phyloP scores from a whole-genome alignment of 2,329 filamentous ascomycete species.

The Monilinia vaccinii-corymbosi region DNA sequence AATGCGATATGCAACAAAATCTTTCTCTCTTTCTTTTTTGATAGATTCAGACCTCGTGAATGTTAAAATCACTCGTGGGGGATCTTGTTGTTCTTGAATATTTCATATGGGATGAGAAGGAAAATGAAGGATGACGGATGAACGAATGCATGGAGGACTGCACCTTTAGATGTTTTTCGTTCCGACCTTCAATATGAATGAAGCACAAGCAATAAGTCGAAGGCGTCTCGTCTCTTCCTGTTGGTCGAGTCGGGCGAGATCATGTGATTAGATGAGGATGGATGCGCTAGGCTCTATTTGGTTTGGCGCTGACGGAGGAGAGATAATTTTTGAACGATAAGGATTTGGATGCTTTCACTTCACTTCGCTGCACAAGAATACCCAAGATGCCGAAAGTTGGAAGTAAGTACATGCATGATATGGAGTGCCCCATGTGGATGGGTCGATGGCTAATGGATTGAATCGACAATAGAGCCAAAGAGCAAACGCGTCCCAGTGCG shows the following conservation, averaged over 20 bases:
- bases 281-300: background rate
- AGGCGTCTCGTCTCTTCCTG: constrained; percentile 1
- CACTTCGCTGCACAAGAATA: background rate
- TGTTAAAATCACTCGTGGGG: background rate
- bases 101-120: background rate
- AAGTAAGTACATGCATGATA: constrained; percentile 21
- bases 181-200: background rate
- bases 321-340: constrained; percentile 11
- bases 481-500: constrained; percentile 89
- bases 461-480: constrained; percentile 60
- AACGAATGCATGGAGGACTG: background rate
- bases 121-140: background rate
- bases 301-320: constrained; percentile 7
- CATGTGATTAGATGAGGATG: background rate
- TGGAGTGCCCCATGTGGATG: too few relatives aligned
- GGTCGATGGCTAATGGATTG: constrained; percentile 13
- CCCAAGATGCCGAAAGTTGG: constrained; percentile 30
- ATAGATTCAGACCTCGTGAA: constrained; percentile 8
- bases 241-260: constrained; percentile 1
- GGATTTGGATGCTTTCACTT: too few relatives aligned
- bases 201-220: constrained; percentile 8
- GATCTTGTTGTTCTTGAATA: background rate
- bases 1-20: constrained; percentile 13
- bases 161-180: background rate
- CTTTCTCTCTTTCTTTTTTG: background rate